These are phyloP conservation scores for Arabidopsis hybrid DNA, from an alignment of 441 rosid genomes.

Conservation along the genomic window DNA sequence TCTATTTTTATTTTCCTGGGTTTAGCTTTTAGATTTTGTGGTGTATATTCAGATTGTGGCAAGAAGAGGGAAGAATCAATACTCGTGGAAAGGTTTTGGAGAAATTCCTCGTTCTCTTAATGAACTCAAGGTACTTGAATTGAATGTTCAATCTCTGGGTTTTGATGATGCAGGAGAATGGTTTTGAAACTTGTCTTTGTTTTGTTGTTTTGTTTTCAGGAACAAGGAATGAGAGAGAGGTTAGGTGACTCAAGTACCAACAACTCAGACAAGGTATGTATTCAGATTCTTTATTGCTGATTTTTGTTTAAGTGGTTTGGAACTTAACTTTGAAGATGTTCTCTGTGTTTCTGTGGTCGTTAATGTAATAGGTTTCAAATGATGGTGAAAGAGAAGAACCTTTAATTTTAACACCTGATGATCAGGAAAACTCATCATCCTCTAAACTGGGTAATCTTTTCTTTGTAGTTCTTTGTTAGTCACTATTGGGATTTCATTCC, in stretches of 20 bases:
- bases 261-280: constrained; percentile 34
- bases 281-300: not conserved
- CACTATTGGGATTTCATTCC: constrained; percentile 1
- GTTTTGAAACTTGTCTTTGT: constrained; percentile 16
- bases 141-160: not conserved
- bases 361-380: constrained; percentile 23
- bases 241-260: constrained; percentile 13
- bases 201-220: constrained; percentile 29
- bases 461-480: not conserved
- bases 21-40: not conserved
- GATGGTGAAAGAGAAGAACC: constrained; percentile 31
- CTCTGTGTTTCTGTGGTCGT: constrained; percentile 1
- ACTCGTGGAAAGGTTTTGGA: constrained; percentile 86
- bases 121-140: constrained; percentile 60
- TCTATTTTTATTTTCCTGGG: not conserved
- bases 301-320: not conserved
- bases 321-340: not conserved
- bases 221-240: constrained; percentile 35
- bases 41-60: constrained; percentile 60
- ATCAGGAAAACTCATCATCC: constrained; percentile 28
- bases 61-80: constrained; percentile 77
- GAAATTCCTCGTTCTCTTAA: constrained; percentile 66
- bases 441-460: constrained; percentile 35
- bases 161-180: not conserved
- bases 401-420: constrained; percentile 30